A percentile compares a stretch with the other conserved stretches of the same genome.
phyloP scores from a whole-genome alignment of 345 rosid species.

The Populus ilicifolia region DNA sequence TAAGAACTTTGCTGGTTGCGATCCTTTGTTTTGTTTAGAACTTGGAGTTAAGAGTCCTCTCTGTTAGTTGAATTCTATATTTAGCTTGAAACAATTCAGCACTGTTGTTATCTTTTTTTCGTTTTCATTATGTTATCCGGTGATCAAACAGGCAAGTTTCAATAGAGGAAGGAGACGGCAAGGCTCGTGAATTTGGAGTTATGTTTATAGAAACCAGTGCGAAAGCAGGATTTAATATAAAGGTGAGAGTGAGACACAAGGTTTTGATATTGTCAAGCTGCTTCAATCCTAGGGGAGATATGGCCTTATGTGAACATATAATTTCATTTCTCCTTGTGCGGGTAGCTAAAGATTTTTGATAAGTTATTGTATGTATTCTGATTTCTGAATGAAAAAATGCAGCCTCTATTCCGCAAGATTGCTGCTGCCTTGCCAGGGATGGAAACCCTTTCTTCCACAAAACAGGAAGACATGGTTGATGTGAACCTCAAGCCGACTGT shows the following conservation, averaged over 20 bases:
- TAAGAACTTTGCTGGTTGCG: no score
- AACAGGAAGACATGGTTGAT: slow-evolving; percentile 94
- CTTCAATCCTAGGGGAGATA: not conserved
- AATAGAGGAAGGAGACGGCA: slow-evolving; percentile 87
- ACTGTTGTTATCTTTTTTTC: not conserved
- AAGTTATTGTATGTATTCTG: not conserved
- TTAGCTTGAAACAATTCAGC: not conserved
- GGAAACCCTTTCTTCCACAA: slow-evolving; percentile 83
- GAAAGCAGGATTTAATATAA: slow-evolving; percentile 89
- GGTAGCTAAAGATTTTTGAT: not conserved
- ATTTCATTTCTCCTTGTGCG: no score
- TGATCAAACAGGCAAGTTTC: slow-evolving; percentile 75
- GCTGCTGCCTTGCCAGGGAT: slow-evolving; percentile 95
- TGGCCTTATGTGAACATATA: no score
- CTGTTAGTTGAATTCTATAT: not conserved
- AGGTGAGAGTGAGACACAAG: slow-evolving; percentile 41
- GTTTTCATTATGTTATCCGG: not conserved
- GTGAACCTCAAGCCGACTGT: slow-evolving; percentile 74
- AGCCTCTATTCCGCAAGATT: slow-evolving; percentile 93
- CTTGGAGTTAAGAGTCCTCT: not conserved
- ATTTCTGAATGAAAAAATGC: slow-evolving; percentile 23
- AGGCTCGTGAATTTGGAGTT: slow-evolving; percentile 74
- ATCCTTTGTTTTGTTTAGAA: no score
- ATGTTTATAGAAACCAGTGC: slow-evolving; percentile 96
- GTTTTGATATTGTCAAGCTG: not conserved